A percentile compares a stretch with the other conserved stretches of the same genome.
These are phyloP conservation scores for Phytophthora nicotianae DNA, from an alignment of 352 stramenopile genomes.

Conservation along the genomic window DNA sequence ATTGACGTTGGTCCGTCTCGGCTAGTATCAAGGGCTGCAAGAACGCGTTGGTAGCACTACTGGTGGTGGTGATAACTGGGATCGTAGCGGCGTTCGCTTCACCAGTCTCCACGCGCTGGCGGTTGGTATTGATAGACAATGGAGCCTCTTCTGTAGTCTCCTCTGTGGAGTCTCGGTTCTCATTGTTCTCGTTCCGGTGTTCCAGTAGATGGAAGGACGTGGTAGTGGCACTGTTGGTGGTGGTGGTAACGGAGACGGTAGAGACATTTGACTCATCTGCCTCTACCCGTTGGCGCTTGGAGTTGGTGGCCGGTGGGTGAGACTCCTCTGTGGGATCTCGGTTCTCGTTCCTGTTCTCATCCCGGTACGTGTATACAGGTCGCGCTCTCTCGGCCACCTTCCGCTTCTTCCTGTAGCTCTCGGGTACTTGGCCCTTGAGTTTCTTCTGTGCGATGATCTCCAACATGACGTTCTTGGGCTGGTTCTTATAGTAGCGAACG, in stretches of 20 bases:
- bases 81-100: neutral
- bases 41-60: conserved; percentile 15
- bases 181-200: neutral
- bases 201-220: conserved; percentile 4
- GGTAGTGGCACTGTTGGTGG: neutral
- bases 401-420: conserved; percentile 13
- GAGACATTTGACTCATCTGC: neutral
- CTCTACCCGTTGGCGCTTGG: conserved; percentile 16
- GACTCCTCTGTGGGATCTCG: neutral
- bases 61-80: conserved; percentile 1
- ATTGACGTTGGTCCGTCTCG: neutral
- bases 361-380: neutral
- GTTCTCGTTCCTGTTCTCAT: conserved; percentile 3
- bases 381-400: neutral
- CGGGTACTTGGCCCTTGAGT: conserved; percentile 23
- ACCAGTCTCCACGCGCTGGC: conserved; percentile 1
- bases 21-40: conserved; percentile 19
- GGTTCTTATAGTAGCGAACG: conserved; percentile 38
- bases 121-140: conserved; percentile 4
- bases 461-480: conserved; percentile 23
- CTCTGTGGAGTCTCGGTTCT: neutral
- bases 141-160: neutral
- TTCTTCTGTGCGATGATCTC: conserved; percentile 35
- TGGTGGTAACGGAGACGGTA: neutral
- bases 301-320: neutral